These are phyloP conservation scores for Clonostachys sp. DNA, from an alignment of 2,329 filamentous ascomycete genomes.

Conservation along the genomic window DNA sequence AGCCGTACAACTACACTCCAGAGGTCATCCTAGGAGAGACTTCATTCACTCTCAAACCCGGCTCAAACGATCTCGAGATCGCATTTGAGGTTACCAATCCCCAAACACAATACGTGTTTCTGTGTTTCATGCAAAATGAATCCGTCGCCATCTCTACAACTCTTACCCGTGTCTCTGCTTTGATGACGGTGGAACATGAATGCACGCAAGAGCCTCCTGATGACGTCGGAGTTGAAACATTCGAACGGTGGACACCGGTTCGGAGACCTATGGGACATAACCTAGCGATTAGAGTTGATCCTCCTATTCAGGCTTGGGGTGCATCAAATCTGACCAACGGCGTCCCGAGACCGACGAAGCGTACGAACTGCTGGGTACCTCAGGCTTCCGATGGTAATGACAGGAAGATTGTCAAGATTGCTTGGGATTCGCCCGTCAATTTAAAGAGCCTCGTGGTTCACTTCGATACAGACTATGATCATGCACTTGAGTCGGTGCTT, in stretches of 20 bases:
- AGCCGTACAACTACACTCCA: slow-evolving; percentile 15
- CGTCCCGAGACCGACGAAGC: slow-evolving; percentile 13
- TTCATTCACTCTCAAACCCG: slow-evolving; percentile 6
- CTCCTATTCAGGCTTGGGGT: slow-evolving; percentile 9
- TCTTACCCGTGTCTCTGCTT: slow-evolving; percentile 8
- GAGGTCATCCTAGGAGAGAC: slow-evolving; percentile 10
- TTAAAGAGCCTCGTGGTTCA: slow-evolving; percentile 10
- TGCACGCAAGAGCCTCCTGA: slow-evolving; percentile 11
- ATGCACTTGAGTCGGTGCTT: slow-evolving; percentile 14
- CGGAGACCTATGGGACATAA: slow-evolving; percentile 15
- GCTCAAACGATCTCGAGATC: slow-evolving; percentile 9
- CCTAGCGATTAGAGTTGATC: slow-evolving; percentile 8
- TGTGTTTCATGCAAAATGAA: slow-evolving; percentile 14
- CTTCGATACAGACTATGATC: slow-evolving; percentile 16
- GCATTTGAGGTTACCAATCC: slow-evolving; percentile 10
- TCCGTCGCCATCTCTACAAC: slow-evolving; percentile 11
- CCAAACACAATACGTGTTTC: slow-evolving; percentile 13
- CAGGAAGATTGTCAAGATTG: slow-evolving; percentile 4
- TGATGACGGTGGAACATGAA: slow-evolving; percentile 16
- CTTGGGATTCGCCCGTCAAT: slow-evolving; percentile 7
- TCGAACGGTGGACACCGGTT: slow-evolving; percentile 16
- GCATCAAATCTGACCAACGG: slow-evolving; percentile 9
- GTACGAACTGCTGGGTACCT: slow-evolving; percentile 14
- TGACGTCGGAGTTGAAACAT: slow-evolving; percentile 13
- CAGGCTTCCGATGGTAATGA: background rate